A percentile compares a stretch with the other conserved stretches of the same genome.
Evolutionary conservation across 2,329 filamentous ascomycete species (phyloP).

Genomic region (Aspergillus niger): DNA sequence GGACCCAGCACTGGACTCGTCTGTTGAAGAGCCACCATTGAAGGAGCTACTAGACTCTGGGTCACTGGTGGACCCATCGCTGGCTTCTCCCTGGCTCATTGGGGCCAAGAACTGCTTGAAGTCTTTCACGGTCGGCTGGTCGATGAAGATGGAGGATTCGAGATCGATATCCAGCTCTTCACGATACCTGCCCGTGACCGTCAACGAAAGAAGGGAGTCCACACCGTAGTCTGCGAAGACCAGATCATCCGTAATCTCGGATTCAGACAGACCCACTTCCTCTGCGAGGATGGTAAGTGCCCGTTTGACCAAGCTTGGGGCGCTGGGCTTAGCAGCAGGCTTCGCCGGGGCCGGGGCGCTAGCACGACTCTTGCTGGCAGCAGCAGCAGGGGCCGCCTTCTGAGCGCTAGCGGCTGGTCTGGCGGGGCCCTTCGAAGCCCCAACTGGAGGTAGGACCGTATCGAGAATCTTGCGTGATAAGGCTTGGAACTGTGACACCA

Average conservation of each 20-base stretch:
- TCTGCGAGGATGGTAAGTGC: conserved; percentile 44
- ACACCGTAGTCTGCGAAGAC: conserved; percentile 65
- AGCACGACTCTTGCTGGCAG: conserved; percentile 26
- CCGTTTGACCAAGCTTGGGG: conserved; percentile 34
- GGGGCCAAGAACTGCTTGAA: conserved; percentile 58
- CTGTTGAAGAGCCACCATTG: conserved; percentile 26
- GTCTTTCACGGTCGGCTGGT: conserved; percentile 61
- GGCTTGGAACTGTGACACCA: conserved; percentile 41
- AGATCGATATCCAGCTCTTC: conserved; percentile 63
- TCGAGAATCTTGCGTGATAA: conserved; percentile 45
- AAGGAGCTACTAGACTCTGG: conserved; percentile 33
- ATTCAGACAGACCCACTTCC: conserved; percentile 58
- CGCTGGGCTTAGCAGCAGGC: conserved; percentile 27
- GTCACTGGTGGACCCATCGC: conserved; percentile 34
- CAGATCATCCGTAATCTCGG: conserved; percentile 61
- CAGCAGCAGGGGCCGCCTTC: conserved; percentile 29
- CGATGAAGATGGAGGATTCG: conserved; percentile 61
- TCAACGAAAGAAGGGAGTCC: conserved; percentile 63
- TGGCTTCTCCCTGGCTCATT: conserved; percentile 35
- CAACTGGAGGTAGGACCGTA: conserved; percentile 42
- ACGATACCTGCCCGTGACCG: conserved; percentile 63
- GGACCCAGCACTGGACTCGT: conserved; percentile 37
- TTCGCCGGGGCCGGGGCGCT: conserved; percentile 30
- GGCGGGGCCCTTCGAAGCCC: conserved; percentile 27
- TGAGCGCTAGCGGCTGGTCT: conserved; percentile 27